These are phyloP conservation scores for Parastagonospora nodorum DNA, from an alignment of 2,329 filamentous ascomycete species.

Conservation along the genomic window DNA sequence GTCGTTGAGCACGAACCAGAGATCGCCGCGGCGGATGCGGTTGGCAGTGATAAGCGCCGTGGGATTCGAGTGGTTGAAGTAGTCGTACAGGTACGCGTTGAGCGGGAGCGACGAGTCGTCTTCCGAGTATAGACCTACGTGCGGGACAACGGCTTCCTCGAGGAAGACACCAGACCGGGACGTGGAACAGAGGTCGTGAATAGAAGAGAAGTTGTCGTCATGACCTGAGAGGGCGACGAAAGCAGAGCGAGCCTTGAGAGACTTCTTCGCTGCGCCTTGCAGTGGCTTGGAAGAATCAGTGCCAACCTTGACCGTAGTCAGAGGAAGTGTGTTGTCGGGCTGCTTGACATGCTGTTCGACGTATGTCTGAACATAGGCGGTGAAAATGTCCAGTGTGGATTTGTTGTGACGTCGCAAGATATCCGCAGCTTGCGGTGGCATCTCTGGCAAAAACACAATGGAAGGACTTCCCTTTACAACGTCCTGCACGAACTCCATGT, in stretches of 20 bases:
- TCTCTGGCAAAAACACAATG: conserved; percentile 65
- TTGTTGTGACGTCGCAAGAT: conserved; percentile 67
- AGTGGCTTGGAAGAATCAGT: conserved; percentile 31
- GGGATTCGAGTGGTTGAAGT: conserved; percentile 74
- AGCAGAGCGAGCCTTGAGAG: conserved; percentile 63
- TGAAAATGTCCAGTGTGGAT: conserved; percentile 69
- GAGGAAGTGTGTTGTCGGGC: conserved; percentile 62
- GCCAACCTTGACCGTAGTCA: conserved; percentile 59
- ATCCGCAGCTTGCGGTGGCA: conserved; percentile 63
- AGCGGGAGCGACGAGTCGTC: conserved; percentile 57
- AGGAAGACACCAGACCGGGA: conserved; percentile 73
- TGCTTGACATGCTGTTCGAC: conserved; percentile 65
- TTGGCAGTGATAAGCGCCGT: conserved; percentile 67
- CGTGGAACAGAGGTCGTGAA: conserved; percentile 70
- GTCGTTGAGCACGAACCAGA: conserved; percentile 75
- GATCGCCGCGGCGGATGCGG: conserved; percentile 66
- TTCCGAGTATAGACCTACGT: conserved; percentile 65
- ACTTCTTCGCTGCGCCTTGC: conserved; percentile 27
- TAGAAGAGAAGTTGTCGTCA: conserved; percentile 65
- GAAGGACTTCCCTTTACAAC: conserved; percentile 64
- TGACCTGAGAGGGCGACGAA: conserved; percentile 75
- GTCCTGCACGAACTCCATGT: conserved; percentile 54
- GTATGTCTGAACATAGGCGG: conserved; percentile 71
- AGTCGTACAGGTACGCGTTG: conserved; percentile 75
- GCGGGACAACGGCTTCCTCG: conserved; percentile 73